Evolutionary conservation across 208 protist species (phyloP).

Genomic region (Balamuthia mandrillaris): DNA sequence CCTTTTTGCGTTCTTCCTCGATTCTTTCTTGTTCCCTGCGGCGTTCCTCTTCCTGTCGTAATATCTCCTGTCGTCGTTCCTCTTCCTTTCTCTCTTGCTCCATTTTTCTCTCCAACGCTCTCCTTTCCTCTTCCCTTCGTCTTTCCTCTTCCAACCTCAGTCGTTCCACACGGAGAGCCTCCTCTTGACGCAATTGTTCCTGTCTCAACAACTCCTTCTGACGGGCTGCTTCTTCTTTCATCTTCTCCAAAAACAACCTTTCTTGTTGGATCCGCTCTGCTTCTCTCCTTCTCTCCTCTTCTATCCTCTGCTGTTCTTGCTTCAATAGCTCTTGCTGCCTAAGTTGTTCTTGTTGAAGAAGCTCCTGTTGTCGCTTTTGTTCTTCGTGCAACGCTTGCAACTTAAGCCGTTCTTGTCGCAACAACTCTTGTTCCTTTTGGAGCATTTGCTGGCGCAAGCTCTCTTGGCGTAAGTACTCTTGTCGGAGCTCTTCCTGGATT

Average conservation of each 20-base stretch:
- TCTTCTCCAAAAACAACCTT: background rate
- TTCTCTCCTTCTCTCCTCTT: too few relatives aligned
- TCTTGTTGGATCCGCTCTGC: background rate
- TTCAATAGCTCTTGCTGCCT: too few relatives aligned
- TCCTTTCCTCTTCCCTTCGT: background rate
- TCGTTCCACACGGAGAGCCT: background rate
- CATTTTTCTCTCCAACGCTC: background rate
- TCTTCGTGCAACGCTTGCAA: too few relatives aligned
- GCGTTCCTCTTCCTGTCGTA: background rate
- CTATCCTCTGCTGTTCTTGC: too few relatives aligned
- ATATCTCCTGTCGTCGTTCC: background rate
- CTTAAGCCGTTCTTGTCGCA: background rate
- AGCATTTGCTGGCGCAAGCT: too few relatives aligned
- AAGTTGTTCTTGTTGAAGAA: background rate
- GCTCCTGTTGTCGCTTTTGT: background rate
- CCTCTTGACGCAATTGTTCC: background rate
- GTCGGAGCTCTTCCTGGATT: background rate
- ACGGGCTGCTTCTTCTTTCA: too few relatives aligned
- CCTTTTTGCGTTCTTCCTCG: too few relatives aligned
- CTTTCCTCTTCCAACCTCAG: background rate
- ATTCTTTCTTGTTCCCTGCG: too few relatives aligned
- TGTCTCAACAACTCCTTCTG: background rate
- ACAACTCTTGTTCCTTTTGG: background rate
- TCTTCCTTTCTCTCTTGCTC: background rate
- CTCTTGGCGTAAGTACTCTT: background rate